Evolutionary conservation across 345 rosid species (phyloP), one percentile per base, ranked within the genome.

Genomic region (Excoecaria agallocha): DNA sequence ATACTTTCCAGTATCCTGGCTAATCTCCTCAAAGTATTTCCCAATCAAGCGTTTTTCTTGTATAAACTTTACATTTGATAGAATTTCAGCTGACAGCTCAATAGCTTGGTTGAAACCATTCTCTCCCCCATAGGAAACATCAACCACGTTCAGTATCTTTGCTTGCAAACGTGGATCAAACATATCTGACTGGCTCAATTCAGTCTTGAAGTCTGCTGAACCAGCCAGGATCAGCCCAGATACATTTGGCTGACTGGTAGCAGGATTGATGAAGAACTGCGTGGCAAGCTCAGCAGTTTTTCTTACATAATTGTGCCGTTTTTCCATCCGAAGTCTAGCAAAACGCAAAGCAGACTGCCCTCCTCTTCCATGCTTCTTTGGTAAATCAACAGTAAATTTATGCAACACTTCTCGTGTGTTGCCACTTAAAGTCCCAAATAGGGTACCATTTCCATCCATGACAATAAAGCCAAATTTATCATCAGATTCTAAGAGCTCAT

Each of bases 351-450:
- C 85, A n/a, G 88, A 81, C 65, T 83, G 86, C 57, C 85, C 86
- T 72, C 84, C 86, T 81, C 86, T 81, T n/a, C 84, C 84, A 16
- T 83, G 84, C 63, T 85, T 85, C 78, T 74, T 85, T 12, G 84
- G 86, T 24, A 85, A 81, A 69, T 85, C 84, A 67, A 82, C 82
- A 39, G 78, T 64, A 68, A 82, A 85, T 67, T 82, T 85, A 69
- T 80, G 78, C 38, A 85, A 72, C 69, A 80, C 76, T 80, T 85
- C 81, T 8, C 81, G 68, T 5, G 79, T 85, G 59, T 79, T 80
- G 25, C 86, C 88, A 30, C 80, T 78, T 30, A 81, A 25, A 10
- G 86, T 83, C 51, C 84, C 88, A 76, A 85, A 74, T 24, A 83
- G 74, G 25, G 86, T 83, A 55, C 86, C 86, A 41, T 82, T 85